Evolutionary conservation across 331 rosid genomes (phyloP).

Genomic region (Telfairia occidentalis): DNA sequence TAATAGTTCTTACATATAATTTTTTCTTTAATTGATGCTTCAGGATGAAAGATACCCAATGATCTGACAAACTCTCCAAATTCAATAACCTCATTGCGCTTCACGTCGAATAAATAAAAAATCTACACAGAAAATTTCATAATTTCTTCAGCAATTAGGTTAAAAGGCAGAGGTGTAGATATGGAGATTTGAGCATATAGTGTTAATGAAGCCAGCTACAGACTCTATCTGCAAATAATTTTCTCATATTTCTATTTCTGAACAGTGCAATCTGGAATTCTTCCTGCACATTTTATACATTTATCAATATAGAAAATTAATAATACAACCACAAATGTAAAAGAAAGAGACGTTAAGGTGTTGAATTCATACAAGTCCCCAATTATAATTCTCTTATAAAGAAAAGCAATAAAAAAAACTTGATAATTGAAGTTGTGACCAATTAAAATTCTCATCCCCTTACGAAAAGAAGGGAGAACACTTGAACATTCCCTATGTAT

Average conservation of each 20-base stretch:
- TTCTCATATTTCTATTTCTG: constrained; percentile 42
- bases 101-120: constrained; percentile 73
- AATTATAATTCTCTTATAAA: background rate
- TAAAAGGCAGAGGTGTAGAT: background rate
- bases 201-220: constrained; percentile 18
- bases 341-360: background rate
- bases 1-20: constrained; percentile 37
- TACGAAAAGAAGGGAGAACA: too few species aligned
- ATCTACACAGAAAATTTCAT: constrained; percentile 30
- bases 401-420: background rate
- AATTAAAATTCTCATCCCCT: too few species aligned
- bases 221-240: constrained; percentile 88
- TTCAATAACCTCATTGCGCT: constrained; percentile 85
- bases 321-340: background rate
- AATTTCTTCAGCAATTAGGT: background rate
- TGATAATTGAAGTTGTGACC: background rate
- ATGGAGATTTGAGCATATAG: background rate
- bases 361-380: background rate
- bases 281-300: constrained; percentile 36
- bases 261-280: constrained; percentile 95
- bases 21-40: constrained; percentile 62
- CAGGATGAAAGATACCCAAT: constrained; percentile 72
- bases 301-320: background rate
- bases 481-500: too few species aligned
- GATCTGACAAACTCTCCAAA: constrained; percentile 92